Base-by-base conservation (phyloP, 192 early-diverging fungal species). In the Backusella westeae region DNA sequence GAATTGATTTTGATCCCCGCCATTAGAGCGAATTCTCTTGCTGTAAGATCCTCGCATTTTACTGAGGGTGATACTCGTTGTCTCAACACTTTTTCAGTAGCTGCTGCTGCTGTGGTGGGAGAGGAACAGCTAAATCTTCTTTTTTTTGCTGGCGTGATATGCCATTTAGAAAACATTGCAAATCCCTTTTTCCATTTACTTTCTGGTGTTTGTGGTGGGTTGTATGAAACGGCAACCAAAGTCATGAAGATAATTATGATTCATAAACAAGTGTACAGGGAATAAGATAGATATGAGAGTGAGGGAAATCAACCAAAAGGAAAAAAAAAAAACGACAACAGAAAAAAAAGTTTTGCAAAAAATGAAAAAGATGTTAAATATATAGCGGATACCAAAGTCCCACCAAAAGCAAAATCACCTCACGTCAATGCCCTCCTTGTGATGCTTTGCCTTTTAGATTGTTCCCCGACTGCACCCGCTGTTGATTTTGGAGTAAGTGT, bases 21-120 rank as follows among this genome's bases (percentile, higher is more conserved):
- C 52, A 81, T 53, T 36, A 78, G 76, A 44, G 80, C 80, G 29
- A 81, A 81, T 75, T 81, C 80, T 42, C 70, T 73, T n/a, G 80
- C 80, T 8, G 80, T 81, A 34, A 81, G 67, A 52, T 81, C 52
- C 36, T 81, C 80, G 21, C 76, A 81, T 69, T 81, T 69, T 12
- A 68, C 69, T 34, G 44, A 23, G 14, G 29, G 34, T 14, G 68
- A 23, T 19, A 35, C 29, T 23, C 42, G 23, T 29, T 73, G 77
- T 23, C 77, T 41, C 49, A 77, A 34, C 5, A 66, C 49, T 52
- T 79, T 79, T 53, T 79, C 77, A 23, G 72, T 74, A 10, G 73
- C 72, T 35, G 77, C 77, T 19, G 72, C 72, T 59, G 38, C 56
- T 2, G 67, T 44, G 9, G 77, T 74, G 4, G 72, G 67, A 38